Percentiles rank a stretch among this genome's conserved stretches.
Evolutionary conservation across 805 yeast species (phyloP).

Genomic region (Sugiyamaella valdiviana): DNA sequence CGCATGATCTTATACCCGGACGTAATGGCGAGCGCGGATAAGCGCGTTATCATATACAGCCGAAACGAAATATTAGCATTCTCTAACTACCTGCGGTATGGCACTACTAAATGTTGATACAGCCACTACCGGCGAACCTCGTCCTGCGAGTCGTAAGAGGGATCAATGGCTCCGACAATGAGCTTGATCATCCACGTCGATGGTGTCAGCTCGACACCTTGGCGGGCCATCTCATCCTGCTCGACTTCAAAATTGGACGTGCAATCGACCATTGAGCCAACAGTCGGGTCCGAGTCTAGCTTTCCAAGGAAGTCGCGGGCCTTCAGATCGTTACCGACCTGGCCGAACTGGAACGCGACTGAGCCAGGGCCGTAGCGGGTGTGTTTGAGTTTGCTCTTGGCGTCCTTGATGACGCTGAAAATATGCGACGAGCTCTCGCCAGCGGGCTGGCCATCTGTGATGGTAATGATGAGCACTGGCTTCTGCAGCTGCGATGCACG

Average conservation of each 20-base stretch:
- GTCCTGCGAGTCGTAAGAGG: slow-evolving; percentile 28
- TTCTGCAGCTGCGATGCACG: slow-evolving; percentile 20
- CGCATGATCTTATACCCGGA: too few relatives aligned
- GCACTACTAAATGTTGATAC: too few relatives aligned
- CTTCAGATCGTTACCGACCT: slow-evolving; percentile 29
- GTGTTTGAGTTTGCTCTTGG: slow-evolving; percentile 21
- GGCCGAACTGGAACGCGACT: slow-evolving; percentile 31
- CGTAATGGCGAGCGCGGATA: too few relatives aligned
- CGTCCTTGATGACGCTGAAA: slow-evolving; percentile 21
- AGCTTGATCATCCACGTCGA: slow-evolving; percentile 28
- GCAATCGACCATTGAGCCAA: slow-evolving; percentile 28
- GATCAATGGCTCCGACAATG: slow-evolving; percentile 27
- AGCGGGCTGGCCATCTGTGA: slow-evolving; percentile 31
- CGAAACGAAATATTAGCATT: too few relatives aligned
- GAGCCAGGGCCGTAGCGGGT: slow-evolving; percentile 27
- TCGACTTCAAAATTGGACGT: slow-evolving; percentile 29
- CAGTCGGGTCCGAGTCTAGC: slow-evolving; percentile 26
- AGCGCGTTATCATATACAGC: too few relatives aligned
- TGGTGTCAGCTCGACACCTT: slow-evolving; percentile 28
- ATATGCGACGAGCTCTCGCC: slow-evolving; percentile 25
- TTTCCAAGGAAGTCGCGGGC: slow-evolving; percentile 27
- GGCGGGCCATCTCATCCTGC: slow-evolving; percentile 29
- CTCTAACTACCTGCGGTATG: too few relatives aligned
- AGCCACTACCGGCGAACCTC: slow-evolving; percentile 17
- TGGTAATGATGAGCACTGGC: slow-evolving; percentile 27